Conservation (phyloP, 2,329 filamentous ascomycete species). For the Fusarium longipes region DNA sequence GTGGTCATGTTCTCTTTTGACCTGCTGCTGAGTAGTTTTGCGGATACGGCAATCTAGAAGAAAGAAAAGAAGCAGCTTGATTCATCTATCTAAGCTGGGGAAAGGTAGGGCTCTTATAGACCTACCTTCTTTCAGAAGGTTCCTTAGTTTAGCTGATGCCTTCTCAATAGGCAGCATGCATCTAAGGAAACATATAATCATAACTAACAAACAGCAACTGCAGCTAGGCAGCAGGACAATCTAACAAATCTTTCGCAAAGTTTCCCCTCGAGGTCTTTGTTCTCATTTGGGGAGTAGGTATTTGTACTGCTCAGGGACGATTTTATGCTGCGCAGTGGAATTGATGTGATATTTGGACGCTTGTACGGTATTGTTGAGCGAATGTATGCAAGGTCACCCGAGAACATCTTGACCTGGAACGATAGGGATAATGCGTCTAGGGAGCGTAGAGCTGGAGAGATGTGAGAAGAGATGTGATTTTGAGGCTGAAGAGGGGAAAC, state of each 20-base stretch:
- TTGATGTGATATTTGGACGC: neutral
- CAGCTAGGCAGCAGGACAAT: no score
- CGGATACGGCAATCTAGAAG: neutral
- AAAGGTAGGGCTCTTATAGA: no score
- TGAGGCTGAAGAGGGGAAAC: neutral
- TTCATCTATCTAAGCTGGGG: no score
- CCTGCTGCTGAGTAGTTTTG: neutral
- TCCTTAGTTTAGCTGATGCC: no score
- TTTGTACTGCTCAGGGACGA: neutral
- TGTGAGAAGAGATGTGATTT: neutral
- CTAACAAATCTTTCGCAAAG: neutral
- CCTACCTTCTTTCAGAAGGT: no score
- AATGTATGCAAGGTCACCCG: constrained; percentile 46
- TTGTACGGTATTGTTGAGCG: constrained; percentile 10
- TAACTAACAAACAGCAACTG: no score
- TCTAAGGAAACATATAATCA: no score
- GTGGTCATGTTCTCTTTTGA: neutral
- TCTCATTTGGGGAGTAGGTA: neutral
- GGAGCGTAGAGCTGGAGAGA: neutral
- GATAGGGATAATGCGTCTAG: neutral
- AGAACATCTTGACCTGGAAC: constrained; percentile 43
- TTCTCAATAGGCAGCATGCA: no score
- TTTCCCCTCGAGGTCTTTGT: neutral
- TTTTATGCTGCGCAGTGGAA: constrained; percentile 33
- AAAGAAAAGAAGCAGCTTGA: no score